These are phyloP conservation scores for Lobosporangium transversale DNA, from an alignment of 192 early-diverging fungal species.

Conservation along the genomic window DNA sequence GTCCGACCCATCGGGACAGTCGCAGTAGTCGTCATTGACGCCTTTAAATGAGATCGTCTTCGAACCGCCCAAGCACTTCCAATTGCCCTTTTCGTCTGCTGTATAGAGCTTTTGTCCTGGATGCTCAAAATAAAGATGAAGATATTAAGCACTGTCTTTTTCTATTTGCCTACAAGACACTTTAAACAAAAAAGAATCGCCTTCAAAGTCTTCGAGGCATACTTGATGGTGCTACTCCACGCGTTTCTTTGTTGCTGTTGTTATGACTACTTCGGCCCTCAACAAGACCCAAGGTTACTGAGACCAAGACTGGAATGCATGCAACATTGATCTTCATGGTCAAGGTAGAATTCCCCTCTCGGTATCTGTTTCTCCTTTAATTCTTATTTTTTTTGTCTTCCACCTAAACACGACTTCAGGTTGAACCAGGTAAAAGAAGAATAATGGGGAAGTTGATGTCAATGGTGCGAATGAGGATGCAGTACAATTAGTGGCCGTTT, in stretches of 20 bases:
- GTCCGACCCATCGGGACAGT: constrained; percentile 94
- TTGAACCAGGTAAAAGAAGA: too few species aligned
- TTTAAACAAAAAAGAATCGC: too few species aligned
- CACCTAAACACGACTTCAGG: too few species aligned
- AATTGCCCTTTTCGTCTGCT: constrained; percentile 41
- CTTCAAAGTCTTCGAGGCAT: too few species aligned
- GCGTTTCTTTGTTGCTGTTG: constrained; percentile 4
- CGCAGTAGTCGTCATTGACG: constrained; percentile 98
- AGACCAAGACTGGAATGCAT: constrained; percentile 21
- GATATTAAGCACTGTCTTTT: background rate
- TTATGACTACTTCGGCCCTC: too few species aligned
- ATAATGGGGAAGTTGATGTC: too few species aligned
- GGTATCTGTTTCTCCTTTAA: background rate
- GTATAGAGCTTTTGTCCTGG: constrained; percentile 24
- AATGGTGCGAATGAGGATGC: too few species aligned
- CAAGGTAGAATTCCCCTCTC: background rate
- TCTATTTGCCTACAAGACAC: too few species aligned
- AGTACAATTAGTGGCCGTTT: too few species aligned
- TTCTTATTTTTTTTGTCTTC: background rate
- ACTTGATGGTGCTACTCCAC: constrained; percentile 45
- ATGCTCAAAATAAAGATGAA: background rate
- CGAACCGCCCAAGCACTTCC: constrained; percentile 81
- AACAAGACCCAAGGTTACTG: constrained; percentile 13
- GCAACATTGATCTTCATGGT: constrained; percentile 15
- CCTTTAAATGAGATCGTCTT: constrained; percentile 70